phyloP scores from a whole-genome alignment of 2,329 filamentous ascomycete genomes.

The Dichotomopilus funicola region DNA sequence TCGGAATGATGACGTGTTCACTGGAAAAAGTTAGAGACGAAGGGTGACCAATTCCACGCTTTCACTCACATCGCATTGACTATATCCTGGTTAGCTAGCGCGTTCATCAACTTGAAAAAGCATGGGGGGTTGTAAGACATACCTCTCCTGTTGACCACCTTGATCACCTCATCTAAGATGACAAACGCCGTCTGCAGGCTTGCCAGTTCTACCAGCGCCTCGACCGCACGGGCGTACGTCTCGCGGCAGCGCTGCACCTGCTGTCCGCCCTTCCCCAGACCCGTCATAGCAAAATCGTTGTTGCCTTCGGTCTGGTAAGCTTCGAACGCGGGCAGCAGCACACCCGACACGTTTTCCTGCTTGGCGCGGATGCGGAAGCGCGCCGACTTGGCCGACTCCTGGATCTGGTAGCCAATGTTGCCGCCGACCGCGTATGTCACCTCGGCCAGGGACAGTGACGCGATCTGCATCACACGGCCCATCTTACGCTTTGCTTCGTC shows the following conservation, averaged over 20 bases:
- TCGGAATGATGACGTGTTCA: conserved; percentile 92
- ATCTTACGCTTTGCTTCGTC: conserved; percentile 99
- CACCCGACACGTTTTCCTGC: conserved; percentile 97
- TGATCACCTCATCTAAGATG: conserved; percentile 97
- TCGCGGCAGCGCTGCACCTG: conserved; percentile 93
- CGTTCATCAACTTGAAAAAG: background rate
- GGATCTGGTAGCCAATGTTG: conserved; percentile 93
- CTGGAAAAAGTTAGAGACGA: conserved; percentile 34
- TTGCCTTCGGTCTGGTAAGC: conserved; percentile 81
- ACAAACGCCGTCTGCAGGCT: conserved; percentile 96
- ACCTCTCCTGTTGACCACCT: conserved; percentile 95
- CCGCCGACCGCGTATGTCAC: conserved; percentile 96
- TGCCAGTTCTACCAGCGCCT: conserved; percentile 89
- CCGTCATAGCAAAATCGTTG: conserved; percentile 94
- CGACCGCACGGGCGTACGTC: conserved; percentile 91
- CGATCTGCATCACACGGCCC: conserved; percentile 98
- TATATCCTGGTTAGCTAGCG: conserved; percentile 33
- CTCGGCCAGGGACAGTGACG: conserved; percentile 93
- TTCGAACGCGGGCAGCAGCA: conserved; percentile 89
- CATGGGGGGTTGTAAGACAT: conserved; percentile 25
- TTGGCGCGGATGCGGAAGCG: conserved; percentile 90
- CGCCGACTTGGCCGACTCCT: conserved; percentile 89
- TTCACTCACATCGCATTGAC: conserved; percentile 84
- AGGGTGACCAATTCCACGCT: background rate
- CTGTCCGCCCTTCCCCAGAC: conserved; percentile 92